Evolutionary conservation across 2,329 filamentous ascomycete genomes (phyloP), one percentile per base, ranked within the genome.

Genomic region (Neofusicoccum parvum): DNA sequence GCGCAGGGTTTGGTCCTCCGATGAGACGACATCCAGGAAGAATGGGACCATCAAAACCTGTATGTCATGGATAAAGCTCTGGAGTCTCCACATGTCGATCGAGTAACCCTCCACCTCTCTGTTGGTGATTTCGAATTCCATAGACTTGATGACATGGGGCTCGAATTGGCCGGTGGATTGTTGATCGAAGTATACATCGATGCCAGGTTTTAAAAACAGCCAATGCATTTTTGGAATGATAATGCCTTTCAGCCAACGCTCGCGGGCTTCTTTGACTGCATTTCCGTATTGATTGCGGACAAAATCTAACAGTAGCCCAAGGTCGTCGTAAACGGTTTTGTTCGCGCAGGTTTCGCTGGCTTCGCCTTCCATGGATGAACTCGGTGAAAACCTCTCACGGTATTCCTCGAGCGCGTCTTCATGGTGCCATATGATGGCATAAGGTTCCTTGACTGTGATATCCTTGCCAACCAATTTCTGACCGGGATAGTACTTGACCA

Each of bases 271-370:
- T 27, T 58, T 62, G 2, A 70, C 7, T 4, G 65, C 64, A 23
- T 66, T 67, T 10, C 64, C 66, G 1, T 64, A 5, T n/a, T 59
- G 67, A 23, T 62, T 12, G n/a, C 63, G 43, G 3, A 70, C n/a
- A 32, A 69, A 70, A 0, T 69, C 66, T 2, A 68, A 37, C 2
- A 70, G 53, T 4, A 68, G 34, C 11, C 67, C 67, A 14, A 70
- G 41, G 43, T 70, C 65, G 36, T 69, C 62, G 34, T 66, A 70
- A 1, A 65, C 60, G 49, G 67, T 41, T 34, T 60, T 32, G 14
- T 69, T 66, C 1, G 23, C 50, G 6, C 69, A 70, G 1, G 36
- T 14, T 1, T 65, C 49, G 0, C 9, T 7, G 1, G 45, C 51
- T 1, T 64, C 56, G 5, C 20, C 20, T 12, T 27, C 20, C 1